These are phyloP conservation scores for Iris pallida DNA, from an alignment of 116 monocot species.

Conservation along the genomic window DNA sequence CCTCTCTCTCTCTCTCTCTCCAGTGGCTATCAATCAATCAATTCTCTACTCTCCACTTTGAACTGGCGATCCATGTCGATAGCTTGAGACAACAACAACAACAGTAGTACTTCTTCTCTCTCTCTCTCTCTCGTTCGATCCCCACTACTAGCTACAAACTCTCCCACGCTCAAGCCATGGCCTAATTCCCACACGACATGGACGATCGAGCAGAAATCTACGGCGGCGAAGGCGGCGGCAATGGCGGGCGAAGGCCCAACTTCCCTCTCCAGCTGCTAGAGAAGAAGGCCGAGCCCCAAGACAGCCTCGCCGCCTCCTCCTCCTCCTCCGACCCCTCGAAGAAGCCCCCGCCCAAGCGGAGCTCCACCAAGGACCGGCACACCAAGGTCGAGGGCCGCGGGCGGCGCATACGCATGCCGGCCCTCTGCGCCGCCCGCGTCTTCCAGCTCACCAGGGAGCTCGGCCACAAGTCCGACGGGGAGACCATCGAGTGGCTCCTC, in stretches of 20 bases:
- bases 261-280: conserved; percentile 40
- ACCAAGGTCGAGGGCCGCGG: conserved; percentile 51
- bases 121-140: conserved; percentile 2
- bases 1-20: not conserved
- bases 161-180: not conserved
- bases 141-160: not conserved
- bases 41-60: not conserved
- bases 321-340: conserved; percentile 12
- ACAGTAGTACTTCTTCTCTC: not conserved
- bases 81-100: not conserved
- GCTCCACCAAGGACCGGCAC: conserved; percentile 45
- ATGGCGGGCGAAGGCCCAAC: conserved; percentile 17
- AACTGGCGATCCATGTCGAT: not conserved
- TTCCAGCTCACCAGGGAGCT: conserved; percentile 48
- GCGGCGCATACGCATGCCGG: conserved; percentile 52
- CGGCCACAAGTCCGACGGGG: conserved; percentile 50
- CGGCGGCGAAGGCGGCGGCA: conserved; percentile 1
- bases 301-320: conserved; percentile 9
- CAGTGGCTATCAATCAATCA: not conserved
- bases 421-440: conserved; percentile 45
- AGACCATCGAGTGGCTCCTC: conserved; percentile 28
- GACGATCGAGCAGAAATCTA: conserved; percentile 1
- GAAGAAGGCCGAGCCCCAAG: conserved; percentile 27
- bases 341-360: conserved; percentile 31
- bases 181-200: conserved; percentile 11